Evolutionary conservation across 345 rosid species (phyloP), one percentile per base, ranked within the genome.

Genomic region (Capsella bursapastoris): DNA sequence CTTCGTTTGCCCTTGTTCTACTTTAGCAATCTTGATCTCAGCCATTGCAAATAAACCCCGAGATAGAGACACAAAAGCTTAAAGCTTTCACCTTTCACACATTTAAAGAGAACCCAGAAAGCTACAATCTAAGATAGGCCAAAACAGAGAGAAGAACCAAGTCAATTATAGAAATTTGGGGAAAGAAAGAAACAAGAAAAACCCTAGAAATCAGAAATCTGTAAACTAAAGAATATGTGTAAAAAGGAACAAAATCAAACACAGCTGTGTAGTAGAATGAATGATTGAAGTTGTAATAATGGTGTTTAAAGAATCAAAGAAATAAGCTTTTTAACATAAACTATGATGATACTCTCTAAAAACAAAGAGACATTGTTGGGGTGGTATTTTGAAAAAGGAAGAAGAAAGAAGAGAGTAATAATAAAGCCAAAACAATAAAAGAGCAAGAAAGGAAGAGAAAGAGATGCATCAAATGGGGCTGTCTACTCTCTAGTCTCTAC

Each of bases 1-100:
- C 86, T 87, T 95, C 80, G 93, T 83, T 70, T 87, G 96, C 43
- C 93, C 89, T 79, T 88, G 89, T 49, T 90, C 96, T 72, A 87
- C 83, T 68, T 79, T 91, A 25, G 87, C 44, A 62, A 86, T 80
- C 80, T 89, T 88, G 86, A 86, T 89, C 81, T 91, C 97, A 72
- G 95, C 95, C 99, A 95, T 95, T 66, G 58, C 72, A 61, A 31
- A 69, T 38, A 74, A 47, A 66, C n/a, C 15, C 9, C 27, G 49
- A 71, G 11, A 28, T 4, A 63, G 10, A 38, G 3, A 38, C 41
- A 38, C 47, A 68, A 8, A 57, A 37, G 9, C 45, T 59, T 59
- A 59, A 58, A 78, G 66, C 45, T 71, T 55, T 70, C 50, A 64
- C 4, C 75, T 70, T 58, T 79, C 68, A 79, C 64, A 79, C 64